These are phyloP conservation scores for Heliosperma pusillum DNA, from an alignment of 148 eudicot genomes.

Conservation along the genomic window DNA sequence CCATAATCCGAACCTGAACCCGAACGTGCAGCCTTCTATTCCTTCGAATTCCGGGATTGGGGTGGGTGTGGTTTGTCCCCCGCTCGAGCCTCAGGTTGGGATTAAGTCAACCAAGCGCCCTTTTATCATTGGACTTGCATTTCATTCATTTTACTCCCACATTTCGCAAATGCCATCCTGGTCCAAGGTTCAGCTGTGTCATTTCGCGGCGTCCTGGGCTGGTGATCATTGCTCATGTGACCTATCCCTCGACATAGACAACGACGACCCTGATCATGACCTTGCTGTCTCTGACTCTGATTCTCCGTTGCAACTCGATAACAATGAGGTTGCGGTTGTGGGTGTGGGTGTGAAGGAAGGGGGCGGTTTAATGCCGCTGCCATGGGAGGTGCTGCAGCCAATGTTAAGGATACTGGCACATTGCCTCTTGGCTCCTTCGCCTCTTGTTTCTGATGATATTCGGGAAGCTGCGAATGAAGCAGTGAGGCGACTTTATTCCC, in stretches of 20 bases:
- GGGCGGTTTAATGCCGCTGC: slow-evolving; percentile 61
- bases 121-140: slow-evolving; percentile 66
- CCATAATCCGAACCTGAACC: not conserved
- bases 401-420: slow-evolving; percentile 77
- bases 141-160: slow-evolving; percentile 64
- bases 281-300: slow-evolving; percentile 17
- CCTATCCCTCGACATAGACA: slow-evolving; percentile 32
- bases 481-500: slow-evolving; percentile 62
- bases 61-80: slow-evolving; percentile 56
- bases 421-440: slow-evolving; percentile 68
- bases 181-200: slow-evolving; percentile 78
- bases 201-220: slow-evolving; percentile 69
- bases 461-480: slow-evolving; percentile 65
- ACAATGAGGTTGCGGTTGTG: not conserved
- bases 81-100: slow-evolving; percentile 75
- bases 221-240: slow-evolving; percentile 67
- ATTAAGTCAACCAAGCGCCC: slow-evolving; percentile 85
- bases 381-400: slow-evolving; percentile 91
- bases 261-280: slow-evolving; percentile 4
- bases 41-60: not conserved
- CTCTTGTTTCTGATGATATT: slow-evolving; percentile 49
- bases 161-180: slow-evolving; percentile 83
- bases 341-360: not conserved
- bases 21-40: not conserved
- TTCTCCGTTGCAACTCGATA: slow-evolving; percentile 2